These are phyloP conservation scores for Lactifluus piperatus DNA, from an alignment of 768 basidiomycete genomes.

Conservation along the genomic window DNA sequence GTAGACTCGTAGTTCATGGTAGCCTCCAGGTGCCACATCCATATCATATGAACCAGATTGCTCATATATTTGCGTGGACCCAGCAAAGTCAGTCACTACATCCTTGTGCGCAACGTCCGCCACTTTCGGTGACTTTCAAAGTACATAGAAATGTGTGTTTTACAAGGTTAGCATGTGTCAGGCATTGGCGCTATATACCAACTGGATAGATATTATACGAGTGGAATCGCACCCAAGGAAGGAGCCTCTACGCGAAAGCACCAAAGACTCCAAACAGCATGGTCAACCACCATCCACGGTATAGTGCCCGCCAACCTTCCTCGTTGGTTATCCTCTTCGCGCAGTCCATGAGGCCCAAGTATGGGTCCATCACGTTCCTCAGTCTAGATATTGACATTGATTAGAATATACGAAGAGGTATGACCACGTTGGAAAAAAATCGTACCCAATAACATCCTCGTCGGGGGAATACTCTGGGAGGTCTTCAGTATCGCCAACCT, in stretches of 20 bases:
- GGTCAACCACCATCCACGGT: slow-evolving; percentile 83
- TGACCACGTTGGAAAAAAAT: background rate
- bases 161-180: background rate
- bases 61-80: too few relatives aligned
- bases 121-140: too few relatives aligned
- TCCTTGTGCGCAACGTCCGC: too few relatives aligned
- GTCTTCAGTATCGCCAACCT: slow-evolving; percentile 54
- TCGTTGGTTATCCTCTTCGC: slow-evolving; percentile 69
- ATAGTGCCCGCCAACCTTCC: slow-evolving; percentile 66
- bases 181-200: background rate
- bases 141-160: background rate
- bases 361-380: slow-evolving; percentile 75
- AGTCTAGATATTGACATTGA: background rate
- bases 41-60: too few relatives aligned
- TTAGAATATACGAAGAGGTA: background rate
- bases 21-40: too few relatives aligned
- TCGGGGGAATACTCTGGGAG: slow-evolving; percentile 52
- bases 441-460: slow-evolving; percentile 82
- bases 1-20: too few relatives aligned
- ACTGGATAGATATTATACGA: slow-evolving; percentile 1
- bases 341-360: slow-evolving; percentile 65
- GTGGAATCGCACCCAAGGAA: background rate
- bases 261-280: slow-evolving; percentile 52
- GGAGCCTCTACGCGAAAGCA: slow-evolving; percentile 31
- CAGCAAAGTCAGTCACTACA: too few relatives aligned